Evolutionary conservation across 495 filamentous ascomycete genomes (phyloP).

Genomic region (Penicillium malachiteum): DNA sequence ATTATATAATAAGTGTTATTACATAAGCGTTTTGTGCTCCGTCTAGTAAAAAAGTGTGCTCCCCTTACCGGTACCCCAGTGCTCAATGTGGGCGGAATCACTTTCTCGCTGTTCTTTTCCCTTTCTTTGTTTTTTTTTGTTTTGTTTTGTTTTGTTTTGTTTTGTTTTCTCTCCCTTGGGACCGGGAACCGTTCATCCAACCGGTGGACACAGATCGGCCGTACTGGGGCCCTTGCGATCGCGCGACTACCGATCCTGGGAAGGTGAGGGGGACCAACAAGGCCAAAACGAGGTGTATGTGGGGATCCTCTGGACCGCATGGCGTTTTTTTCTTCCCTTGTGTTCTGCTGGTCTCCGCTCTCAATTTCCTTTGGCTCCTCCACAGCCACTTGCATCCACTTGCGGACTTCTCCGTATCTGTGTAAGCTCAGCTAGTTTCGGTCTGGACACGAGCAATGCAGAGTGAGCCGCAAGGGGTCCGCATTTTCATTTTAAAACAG

Average conservation of each 20-base stretch:
- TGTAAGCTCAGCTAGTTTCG: conserved; percentile 2
- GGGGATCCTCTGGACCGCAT: conserved; percentile 23
- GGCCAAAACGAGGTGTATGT: conserved; percentile 26
- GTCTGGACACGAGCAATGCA: conserved; percentile 23
- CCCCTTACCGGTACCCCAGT: too few relatives aligned
- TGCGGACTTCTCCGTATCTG: conserved; percentile 21
- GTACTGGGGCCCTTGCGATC: conserved; percentile 24
- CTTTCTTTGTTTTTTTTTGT: not conserved
- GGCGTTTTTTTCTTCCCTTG: conserved; percentile 9
- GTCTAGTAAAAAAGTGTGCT: too few relatives aligned
- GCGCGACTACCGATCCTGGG: conserved; percentile 23
- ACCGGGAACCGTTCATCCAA: conserved; percentile 20
- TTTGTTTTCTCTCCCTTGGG: not conserved
- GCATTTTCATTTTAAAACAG: conserved; percentile 7
- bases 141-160: not conserved
- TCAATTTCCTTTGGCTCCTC: not conserved
- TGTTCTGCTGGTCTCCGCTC: not conserved
- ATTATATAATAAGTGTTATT: too few relatives aligned
- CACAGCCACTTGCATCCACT: conserved; percentile 12
- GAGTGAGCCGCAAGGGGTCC: conserved; percentile 33
- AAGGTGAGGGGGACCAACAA: conserved; percentile 17
- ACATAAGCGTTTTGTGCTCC: too few relatives aligned
- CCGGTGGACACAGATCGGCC: conserved; percentile 30
- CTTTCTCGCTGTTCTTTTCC: too few relatives aligned
- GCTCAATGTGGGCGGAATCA: not conserved